These are phyloP conservation scores for Citrus unshiu DNA, from an alignment of 345 rosid genomes.

Conservation along the genomic window DNA sequence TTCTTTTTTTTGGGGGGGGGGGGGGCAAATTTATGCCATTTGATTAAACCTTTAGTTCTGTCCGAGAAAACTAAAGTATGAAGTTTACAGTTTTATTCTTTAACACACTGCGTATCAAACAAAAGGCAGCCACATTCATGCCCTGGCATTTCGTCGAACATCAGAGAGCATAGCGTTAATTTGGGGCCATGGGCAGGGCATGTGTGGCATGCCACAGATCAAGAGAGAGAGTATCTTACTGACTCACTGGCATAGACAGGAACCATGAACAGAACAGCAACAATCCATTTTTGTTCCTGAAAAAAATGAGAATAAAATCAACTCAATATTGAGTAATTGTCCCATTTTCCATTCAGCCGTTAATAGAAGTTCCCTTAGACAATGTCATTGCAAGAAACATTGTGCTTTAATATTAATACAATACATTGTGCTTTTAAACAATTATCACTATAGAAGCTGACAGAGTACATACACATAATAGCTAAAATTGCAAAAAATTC, in stretches of 20 bases:
- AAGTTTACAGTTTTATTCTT: neutral
- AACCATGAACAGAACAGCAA: slow-evolving; percentile 72
- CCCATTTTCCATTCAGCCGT: neutral
- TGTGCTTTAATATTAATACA: no score
- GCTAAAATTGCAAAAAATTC: neutral
- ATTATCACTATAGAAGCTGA: neutral
- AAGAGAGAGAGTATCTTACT: slow-evolving; percentile 35
- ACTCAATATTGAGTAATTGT: neutral
- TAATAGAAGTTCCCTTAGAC: no score
- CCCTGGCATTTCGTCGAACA: neutral
- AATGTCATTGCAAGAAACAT: no score
- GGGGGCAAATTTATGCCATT: neutral
- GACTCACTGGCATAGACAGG: slow-evolving; percentile 87
- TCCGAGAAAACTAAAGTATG: neutral
- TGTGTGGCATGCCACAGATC: neutral
- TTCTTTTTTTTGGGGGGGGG: neutral
- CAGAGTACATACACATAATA: neutral
- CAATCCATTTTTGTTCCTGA: slow-evolving; percentile 94
- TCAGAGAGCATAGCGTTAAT: neutral
- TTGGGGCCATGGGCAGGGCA: neutral
- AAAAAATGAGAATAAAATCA: slow-evolving; percentile 1
- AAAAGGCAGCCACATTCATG: neutral
- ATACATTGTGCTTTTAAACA: neutral
- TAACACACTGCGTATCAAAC: neutral
- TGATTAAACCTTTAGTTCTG: neutral